phyloP scores from a whole-genome alignment of 2,329 filamentous ascomycete species.

The Dothidotthia symphoricarpi region DNA sequence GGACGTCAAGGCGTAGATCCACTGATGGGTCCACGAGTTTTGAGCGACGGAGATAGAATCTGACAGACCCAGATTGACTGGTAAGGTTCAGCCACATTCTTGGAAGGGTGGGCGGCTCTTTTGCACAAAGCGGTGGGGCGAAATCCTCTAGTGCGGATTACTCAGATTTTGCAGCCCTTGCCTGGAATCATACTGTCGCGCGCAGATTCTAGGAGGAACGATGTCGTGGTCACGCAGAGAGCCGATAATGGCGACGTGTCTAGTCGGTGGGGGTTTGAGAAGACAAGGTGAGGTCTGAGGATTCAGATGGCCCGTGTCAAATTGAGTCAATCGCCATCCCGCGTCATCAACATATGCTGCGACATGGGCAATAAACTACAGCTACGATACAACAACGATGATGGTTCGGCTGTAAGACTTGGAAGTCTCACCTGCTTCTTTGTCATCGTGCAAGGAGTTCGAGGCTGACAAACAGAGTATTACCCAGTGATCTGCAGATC shows the following conservation, averaged over 20 bases:
- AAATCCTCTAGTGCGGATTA: slow-evolving; percentile 26
- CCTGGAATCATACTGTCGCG: slow-evolving; percentile 5
- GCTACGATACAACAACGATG: background rate
- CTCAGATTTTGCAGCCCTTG: slow-evolving; percentile 19
- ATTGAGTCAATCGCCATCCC: too few relatives aligned
- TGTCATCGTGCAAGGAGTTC: slow-evolving; percentile 11
- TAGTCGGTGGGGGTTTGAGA: too few relatives aligned
- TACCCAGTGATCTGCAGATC: slow-evolving; percentile 10
- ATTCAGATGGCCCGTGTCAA: too few relatives aligned
- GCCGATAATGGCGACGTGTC: slow-evolving; percentile 1
- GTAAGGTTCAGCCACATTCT: slow-evolving; percentile 27
- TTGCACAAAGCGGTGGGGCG: slow-evolving; percentile 14
- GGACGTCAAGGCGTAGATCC: slow-evolving; percentile 20
- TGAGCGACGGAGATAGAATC: slow-evolving; percentile 25
- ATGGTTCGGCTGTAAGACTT: background rate
- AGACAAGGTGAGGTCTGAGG: background rate
- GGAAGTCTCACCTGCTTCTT: slow-evolving; percentile 1
- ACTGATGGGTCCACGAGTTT: slow-evolving; percentile 16
- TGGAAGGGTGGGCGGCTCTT: slow-evolving; percentile 21
- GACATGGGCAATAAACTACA: too few relatives aligned
- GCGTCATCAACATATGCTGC: too few relatives aligned
- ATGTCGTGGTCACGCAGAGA: slow-evolving; percentile 3
- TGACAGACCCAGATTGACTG: slow-evolving; percentile 26
- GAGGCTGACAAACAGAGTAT: slow-evolving; percentile 30
- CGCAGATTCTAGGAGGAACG: slow-evolving; percentile 10